These are phyloP conservation scores for Plasmodium relictum DNA, from an alignment of 169 alveolate species.

Conservation along the genomic window DNA sequence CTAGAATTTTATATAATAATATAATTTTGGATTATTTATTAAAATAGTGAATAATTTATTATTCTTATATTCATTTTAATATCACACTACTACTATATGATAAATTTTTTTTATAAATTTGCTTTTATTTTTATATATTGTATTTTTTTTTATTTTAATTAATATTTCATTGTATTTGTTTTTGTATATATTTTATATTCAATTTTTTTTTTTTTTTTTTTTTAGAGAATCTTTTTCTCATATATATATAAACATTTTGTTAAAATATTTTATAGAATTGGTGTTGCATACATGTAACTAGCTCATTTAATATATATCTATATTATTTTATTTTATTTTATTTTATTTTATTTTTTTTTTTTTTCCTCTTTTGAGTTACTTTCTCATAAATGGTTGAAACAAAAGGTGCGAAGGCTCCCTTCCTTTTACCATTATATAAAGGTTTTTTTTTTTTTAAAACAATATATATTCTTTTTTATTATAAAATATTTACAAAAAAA, in stretches of 20 bases:
- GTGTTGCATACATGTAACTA: conserved; percentile 21
- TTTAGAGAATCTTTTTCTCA: neutral
- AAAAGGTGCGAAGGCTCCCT: conserved; percentile 69
- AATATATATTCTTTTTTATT: neutral
- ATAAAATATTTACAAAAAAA: neutral
- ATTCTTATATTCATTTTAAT: no score
- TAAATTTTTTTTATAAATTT: no score
- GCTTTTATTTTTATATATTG: no score
- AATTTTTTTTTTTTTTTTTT: no score
- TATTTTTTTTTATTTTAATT: no score
- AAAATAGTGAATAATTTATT: no score
- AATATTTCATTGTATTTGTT: no score
- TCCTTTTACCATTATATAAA: conserved; percentile 75
- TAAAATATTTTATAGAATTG: neutral
- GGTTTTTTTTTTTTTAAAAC: conserved; percentile 18
- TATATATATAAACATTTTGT: neutral
- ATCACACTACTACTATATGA: no score
- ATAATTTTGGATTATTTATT: no score
- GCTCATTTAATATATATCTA: neutral
- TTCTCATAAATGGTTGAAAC: conserved; percentile 53
- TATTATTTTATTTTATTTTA: neutral
- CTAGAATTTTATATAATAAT: no score
- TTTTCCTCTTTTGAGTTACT: conserved; percentile 3
- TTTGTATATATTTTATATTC: neutral
- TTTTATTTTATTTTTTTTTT: neutral